Percentiles rank a stretch among this genome's conserved stretches.
These are phyloP conservation scores for Colletotrichum cereale DNA, from an alignment of 2,329 filamentous ascomycete genomes.

Conservation along the genomic window DNA sequence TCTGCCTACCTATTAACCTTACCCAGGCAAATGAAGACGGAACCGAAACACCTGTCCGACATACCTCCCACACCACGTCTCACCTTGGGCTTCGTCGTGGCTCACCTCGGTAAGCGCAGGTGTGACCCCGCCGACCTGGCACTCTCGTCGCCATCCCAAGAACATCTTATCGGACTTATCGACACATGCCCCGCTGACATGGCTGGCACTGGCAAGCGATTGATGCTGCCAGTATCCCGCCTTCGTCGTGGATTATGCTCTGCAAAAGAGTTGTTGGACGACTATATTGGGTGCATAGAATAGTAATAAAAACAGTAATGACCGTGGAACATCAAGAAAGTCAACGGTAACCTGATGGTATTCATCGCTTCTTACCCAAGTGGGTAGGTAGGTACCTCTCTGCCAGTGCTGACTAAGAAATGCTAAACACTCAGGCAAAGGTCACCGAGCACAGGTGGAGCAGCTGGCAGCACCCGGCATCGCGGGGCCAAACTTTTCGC, in stretches of 20 bases:
- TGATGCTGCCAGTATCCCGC: not conserved
- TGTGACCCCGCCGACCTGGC: not conserved
- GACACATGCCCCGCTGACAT: not conserved
- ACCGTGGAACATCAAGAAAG: not conserved
- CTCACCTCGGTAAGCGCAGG: constrained; percentile 13
- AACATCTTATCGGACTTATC: constrained; percentile 11
- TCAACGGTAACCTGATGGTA: not conserved
- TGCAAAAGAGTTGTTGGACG: not conserved
- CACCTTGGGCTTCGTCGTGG: not conserved
- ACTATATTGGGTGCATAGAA: not conserved
- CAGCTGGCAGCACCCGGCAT: constrained; percentile 37
- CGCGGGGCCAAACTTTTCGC: constrained; percentile 44
- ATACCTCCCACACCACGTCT: not conserved
- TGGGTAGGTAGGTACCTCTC: not conserved
- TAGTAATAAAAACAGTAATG: not conserved
- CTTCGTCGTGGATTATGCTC: not conserved
- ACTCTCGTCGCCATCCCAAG: constrained; percentile 18
- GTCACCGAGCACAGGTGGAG: not conserved
- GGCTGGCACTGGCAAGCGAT: not conserved
- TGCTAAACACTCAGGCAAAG: not conserved
- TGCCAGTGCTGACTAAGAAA: constrained; percentile 7
- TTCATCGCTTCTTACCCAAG: not conserved
- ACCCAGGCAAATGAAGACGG: not conserved
- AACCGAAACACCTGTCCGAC: not conserved
- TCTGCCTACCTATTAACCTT: constrained; percentile 15